Percentiles rank a stretch among this genome's conserved stretches.
Evolutionary conservation across 192 early-diverging fungal species (phyloP).

Genomic region (Spizellomyces sp.): DNA sequence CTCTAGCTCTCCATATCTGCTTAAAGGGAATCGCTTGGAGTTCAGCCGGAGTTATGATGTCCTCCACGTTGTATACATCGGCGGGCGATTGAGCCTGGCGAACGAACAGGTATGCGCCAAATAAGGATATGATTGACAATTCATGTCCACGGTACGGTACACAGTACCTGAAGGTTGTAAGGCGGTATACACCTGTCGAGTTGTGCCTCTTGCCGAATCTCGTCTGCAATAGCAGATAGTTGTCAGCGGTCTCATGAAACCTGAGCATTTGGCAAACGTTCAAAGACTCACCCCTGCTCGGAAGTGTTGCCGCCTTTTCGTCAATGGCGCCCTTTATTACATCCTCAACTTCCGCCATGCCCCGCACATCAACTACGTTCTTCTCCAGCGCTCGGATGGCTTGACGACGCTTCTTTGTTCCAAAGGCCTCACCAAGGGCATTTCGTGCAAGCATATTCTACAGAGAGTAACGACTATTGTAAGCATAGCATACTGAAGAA

Average conservation of each 20-base stretch:
- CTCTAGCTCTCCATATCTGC: conserved; percentile 39
- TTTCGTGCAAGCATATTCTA: conserved; percentile 68
- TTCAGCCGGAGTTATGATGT: conserved; percentile 67
- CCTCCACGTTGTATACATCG: conserved; percentile 81
- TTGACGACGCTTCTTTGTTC: conserved; percentile 86
- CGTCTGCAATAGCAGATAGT: background rate
- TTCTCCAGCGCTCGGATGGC: conserved; percentile 79
- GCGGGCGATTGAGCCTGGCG: conserved; percentile 58
- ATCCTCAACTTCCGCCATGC: conserved; percentile 62
- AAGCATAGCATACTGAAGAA: background rate
- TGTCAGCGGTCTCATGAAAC: background rate
- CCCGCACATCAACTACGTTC: conserved; percentile 80
- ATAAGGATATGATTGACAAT: background rate
- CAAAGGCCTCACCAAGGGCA: conserved; percentile 87
- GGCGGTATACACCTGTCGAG: conserved; percentile 72
- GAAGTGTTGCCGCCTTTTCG: conserved; percentile 62
- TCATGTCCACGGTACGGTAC: background rate
- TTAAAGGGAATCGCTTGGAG: conserved; percentile 67
- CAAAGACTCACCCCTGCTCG: conserved; percentile 47
- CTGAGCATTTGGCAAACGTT: background rate
- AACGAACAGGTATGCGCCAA: background rate
- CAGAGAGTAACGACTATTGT: background rate
- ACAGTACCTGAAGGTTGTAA: conserved; percentile 59
- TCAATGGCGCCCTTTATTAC: conserved; percentile 73
- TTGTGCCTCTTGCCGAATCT: conserved; percentile 13